Evolutionary conservation across 1,284 basidiomycete genomes (phyloP), one percentile per base, ranked within the genome.

Genomic region (Ceratobasidium sp.): DNA sequence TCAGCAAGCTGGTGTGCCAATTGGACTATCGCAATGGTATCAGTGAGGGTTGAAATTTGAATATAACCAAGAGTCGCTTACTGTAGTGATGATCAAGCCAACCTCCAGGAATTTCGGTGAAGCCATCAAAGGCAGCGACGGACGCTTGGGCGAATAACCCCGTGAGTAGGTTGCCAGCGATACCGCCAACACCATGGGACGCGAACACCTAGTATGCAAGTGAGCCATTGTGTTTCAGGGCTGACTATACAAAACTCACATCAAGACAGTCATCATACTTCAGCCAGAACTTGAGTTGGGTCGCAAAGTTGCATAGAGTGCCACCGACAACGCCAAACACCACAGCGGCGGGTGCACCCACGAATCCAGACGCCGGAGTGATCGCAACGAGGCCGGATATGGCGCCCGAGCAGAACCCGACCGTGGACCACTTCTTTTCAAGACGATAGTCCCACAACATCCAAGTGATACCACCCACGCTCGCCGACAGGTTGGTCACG

Each of bases 331-430:
- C 86, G 58, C 97, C 97, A 81, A 95, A 89, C 28, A 97, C 86
- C 10, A 97, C 88, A 84, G 95, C 89, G 93, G 92, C 91, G 49
- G 90, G 87, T 49, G 89, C 89, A 51, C 95, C 96, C 71, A 94
- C 86, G 83, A 85, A 93, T 67, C 91, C 93, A 26, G 90, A 93
- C n/a, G 92, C 90, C 1, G 94, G 93, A 3, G 95, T 96, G 58
- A 96, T 94, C n/a, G 95, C 95, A 63, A 99, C 97, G 53, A 99
- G 89, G 26, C 96, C 95, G 61, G 93, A 93, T 79, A 95, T 94
- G 7, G 93, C 94, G n/a, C 90, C 97, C 82, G 83, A 92, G 87
- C 94, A 95, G 85, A 97, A 96, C 28, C 96, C 96, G 79, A 99
- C 96, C 90, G 95, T 91, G 75, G 90, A 92, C 87, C 85, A 88